Percentiles rank a stretch among this genome's conserved stretches.
These are phyloP conservation scores for Firmiana major DNA, from an alignment of 345 rosid species.

Conservation along the genomic window DNA sequence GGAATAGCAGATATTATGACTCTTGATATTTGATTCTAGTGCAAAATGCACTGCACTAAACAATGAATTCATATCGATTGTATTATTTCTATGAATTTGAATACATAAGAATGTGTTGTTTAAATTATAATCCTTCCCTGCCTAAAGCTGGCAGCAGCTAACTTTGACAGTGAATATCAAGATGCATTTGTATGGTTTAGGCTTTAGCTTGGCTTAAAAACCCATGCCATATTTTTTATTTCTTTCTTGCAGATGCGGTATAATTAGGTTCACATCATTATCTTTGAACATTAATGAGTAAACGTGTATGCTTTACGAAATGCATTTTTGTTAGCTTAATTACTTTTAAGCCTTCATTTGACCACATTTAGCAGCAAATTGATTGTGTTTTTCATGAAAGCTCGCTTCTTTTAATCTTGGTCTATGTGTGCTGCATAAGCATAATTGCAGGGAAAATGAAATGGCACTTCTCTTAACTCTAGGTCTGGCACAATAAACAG, in stretches of 20 bases:
- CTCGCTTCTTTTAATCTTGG: background rate
- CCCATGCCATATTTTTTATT: background rate
- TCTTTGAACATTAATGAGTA: slow-evolving; percentile 6
- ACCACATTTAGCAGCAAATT: background rate
- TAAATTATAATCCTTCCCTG: background rate
- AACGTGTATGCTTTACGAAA: background rate
- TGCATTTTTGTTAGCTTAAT: background rate
- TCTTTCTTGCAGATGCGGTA: background rate
- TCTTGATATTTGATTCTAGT: background rate
- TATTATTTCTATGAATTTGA: background rate
- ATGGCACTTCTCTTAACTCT: background rate
- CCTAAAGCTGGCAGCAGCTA: background rate
- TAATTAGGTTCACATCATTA: slow-evolving; percentile 9
- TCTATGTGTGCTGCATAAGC: background rate
- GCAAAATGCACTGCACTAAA: background rate
- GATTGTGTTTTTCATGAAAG: background rate
- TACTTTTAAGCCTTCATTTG: background rate
- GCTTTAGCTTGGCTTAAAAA: background rate
- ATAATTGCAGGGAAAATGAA: background rate
- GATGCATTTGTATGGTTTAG: background rate
- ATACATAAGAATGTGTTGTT: background rate
- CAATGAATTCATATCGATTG: background rate
- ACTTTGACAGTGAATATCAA: background rate
- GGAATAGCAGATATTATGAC: background rate
- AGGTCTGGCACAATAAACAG: background rate